Base-by-base conservation (phyloP, 2,329 filamentous ascomycete species). In the Cyanodermella asteris region DNA sequence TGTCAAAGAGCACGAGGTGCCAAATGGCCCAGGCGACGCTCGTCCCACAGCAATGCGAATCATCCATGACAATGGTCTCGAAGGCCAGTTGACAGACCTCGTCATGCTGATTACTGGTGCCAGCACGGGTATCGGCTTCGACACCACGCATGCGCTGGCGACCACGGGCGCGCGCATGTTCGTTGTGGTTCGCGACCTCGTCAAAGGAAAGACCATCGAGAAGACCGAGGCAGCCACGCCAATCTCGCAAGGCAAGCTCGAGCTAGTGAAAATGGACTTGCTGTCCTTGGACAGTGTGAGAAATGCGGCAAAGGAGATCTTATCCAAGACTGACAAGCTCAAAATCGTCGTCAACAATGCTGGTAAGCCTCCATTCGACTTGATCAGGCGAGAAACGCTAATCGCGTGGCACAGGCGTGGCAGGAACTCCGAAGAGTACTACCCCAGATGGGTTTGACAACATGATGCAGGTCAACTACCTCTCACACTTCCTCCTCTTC, bases 261-360 rank as follows among this genome's bases (percentile, higher is more conserved):
- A n/a, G n/a, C n/a, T n/a, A n/a, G n/a, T 93, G 39, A 71, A 64
- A 47, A 72, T 64, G 33, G 59, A 70, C 26, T 76, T 68, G 4
- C 84, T 82, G 1, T 77, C 78, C 12, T 59, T 84, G 51, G 90
- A 80, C 61, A 59, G 65, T 41, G 87, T 78, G 51, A 76, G 80
- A 50, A 71, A 62, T 47, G 43, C 93, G 15, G 76, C 91, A 29
- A 66, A 56, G 46, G 56, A 65, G 1, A 39, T 49, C 27, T 34
- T 44, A 11, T 9, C 25, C 3, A 35, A 39, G 26, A 38, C 33
- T 13, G 28, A 36, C 9, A 39, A 28, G 5, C 33, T 50, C 7
- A 46, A 51, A 22, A 33, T 49, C 12, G 32, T 61, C 10, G 41
- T 60, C 28, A 46, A 41, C 36, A 59, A 59, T 34, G 55, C 49